Evolutionary conservation across 805 yeast genomes (phyloP), one percentile per base, ranked within the genome.

Genomic region (Kregervanrija fluxuum): DNA sequence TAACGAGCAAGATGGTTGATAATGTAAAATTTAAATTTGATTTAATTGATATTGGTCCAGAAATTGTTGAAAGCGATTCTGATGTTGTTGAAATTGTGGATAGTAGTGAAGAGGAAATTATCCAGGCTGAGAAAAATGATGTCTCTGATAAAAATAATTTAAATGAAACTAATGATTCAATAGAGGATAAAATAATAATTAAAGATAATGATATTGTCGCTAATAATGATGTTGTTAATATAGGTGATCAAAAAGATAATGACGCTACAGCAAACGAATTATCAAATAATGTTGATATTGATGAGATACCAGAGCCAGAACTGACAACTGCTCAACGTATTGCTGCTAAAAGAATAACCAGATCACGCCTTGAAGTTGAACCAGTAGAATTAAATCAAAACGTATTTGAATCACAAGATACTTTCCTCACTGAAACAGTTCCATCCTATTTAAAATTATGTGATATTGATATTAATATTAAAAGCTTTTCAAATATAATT

Each of bases 1-100:
- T 76, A 30, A 65, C 76, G 0, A 77, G 73, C 33, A 65, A 62
- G 3, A 71, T 80, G 0, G 61, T 80, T 2, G 81, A 76, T 35
- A 57, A 60, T 9, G 57, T 81, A 2, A 53, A 48, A 12, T 66
- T 77, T 43, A 56, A 61, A 3, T 51, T 61, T 13, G 17, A 42
- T 12, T 36, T 12, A 17, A 33, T 33, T 12, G 49, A 41, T 5
- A 33, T n/a, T 28, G 52, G 46, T 33, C 49, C 44, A 17, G 11
- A 35, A 8, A 34, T 17, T 15, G 16, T 33, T 16, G 37, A 43
- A 28, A 45, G 40, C n/a, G 46, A 42, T 11, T 49, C 40, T 8
- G 38, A 22, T 9, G 33, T 39, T 31, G 38, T n/a, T 32, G 31
- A 45, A 1, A 30, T 13, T 34, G 33, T 36, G 8, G 39, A 34